Evolutionary conservation across 441 rosid species (phyloP).

Genomic region (Raphanus hybrid): DNA sequence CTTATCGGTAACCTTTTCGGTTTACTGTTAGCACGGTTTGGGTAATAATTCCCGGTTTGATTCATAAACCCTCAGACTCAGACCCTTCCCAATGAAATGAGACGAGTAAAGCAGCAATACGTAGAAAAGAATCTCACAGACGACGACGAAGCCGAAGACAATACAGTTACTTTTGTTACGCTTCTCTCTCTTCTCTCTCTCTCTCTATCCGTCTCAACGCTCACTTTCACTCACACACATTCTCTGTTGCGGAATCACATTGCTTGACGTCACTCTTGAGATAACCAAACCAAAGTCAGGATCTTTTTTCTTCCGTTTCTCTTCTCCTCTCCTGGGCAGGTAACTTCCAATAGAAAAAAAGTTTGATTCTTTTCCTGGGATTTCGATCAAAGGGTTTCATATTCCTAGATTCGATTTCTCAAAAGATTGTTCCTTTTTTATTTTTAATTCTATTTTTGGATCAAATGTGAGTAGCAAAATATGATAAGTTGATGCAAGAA

Average conservation of each 20-base stretch:
- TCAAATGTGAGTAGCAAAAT: background rate
- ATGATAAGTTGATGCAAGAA: conserved; percentile 13
- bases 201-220: background rate
- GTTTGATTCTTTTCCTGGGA: conserved; percentile 5
- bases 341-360: background rate
- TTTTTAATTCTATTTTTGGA: background rate
- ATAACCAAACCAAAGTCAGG: background rate
- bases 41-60: conserved; percentile 34
- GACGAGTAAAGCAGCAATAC: background rate
- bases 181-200: background rate
- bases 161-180: conserved; percentile 12
- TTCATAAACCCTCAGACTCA: background rate
- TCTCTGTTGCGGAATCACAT: conserved; percentile 20
- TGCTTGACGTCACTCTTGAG: conserved; percentile 12
- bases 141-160: conserved; percentile 25
- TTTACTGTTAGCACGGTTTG: conserved; percentile 18
- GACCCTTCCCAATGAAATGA: background rate
- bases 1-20: conserved; percentile 33
- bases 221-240: conserved; percentile 16
- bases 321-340: conserved; percentile 21
- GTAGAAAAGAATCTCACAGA: conserved; percentile 33
- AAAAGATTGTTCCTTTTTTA: background rate
- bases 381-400: conserved; percentile 15
- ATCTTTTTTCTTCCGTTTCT: conserved; percentile 4
- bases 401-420: conserved; percentile 2